Percentiles rank a stretch among this genome's conserved stretches.
phyloP scores from a whole-genome alignment of 805 yeast genomes.

The Candida sphagnicola region DNA sequence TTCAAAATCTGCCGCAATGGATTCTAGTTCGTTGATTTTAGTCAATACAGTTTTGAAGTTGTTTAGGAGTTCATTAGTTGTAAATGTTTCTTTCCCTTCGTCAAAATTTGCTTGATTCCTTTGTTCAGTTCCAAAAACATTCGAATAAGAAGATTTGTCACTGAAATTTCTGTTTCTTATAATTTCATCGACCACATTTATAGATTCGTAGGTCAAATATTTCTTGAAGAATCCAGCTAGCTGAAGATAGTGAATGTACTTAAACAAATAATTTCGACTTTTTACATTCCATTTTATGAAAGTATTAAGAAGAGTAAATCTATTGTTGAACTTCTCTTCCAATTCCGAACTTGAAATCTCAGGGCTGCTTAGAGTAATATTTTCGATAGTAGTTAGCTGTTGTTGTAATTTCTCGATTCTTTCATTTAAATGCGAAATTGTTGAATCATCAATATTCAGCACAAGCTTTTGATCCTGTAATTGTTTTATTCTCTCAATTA shows the following conservation, averaged over 20 bases:
- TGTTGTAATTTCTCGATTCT: slow-evolving; percentile 18
- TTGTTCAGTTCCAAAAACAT: slow-evolving; percentile 1
- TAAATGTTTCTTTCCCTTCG: neutral
- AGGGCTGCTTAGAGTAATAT: slow-evolving; percentile 4
- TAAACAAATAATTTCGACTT: slow-evolving; percentile 29
- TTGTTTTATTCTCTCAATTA: slow-evolving; percentile 22
- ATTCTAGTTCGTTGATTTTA: slow-evolving; percentile 16
- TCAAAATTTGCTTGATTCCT: neutral
- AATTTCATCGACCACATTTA: slow-evolving; percentile 29
- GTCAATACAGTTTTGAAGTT: slow-evolving; percentile 31
- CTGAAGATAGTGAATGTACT: slow-evolving; percentile 36
- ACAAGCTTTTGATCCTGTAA: slow-evolving; percentile 13
- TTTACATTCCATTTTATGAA: slow-evolving; percentile 39
- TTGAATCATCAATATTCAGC: slow-evolving; percentile 4
- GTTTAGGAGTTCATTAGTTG: slow-evolving; percentile 17
- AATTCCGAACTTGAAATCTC: slow-evolving; percentile 1
- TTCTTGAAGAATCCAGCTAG: slow-evolving; percentile 21
- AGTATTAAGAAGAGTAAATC: slow-evolving; percentile 35
- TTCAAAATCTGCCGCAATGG: slow-evolving; percentile 34
- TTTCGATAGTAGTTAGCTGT: slow-evolving; percentile 11
- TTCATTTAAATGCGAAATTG: slow-evolving; percentile 9
- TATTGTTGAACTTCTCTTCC: slow-evolving; percentile 28
- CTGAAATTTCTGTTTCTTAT: slow-evolving; percentile 15
- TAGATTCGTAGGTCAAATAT: slow-evolving; percentile 32
- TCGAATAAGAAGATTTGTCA: slow-evolving; percentile 7